Evolutionary conservation across 2,329 filamentous ascomycete species (phyloP).

Genomic region (Emergomyces orientalis): DNA sequence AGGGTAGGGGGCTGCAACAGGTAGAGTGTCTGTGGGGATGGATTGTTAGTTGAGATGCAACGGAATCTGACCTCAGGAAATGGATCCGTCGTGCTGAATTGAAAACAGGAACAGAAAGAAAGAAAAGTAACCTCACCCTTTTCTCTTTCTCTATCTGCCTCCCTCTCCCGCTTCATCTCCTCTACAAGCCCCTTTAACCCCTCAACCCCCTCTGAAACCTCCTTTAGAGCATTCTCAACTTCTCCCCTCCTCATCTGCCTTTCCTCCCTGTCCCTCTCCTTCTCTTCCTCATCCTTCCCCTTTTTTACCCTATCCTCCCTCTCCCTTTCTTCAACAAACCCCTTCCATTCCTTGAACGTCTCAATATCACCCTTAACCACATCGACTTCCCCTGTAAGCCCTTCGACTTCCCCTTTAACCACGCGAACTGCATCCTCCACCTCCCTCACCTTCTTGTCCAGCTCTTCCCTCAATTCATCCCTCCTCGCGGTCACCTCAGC

Average conservation of each 20-base stretch:
- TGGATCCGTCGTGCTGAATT: not conserved
- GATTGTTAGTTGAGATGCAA: not conserved
- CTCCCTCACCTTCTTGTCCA: not conserved
- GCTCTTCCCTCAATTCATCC: not conserved
- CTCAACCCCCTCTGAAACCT: slow-evolving; percentile 2
- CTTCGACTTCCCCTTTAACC: slow-evolving; percentile 6
- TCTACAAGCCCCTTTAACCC: slow-evolving; percentile 9
- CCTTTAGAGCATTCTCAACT: not conserved
- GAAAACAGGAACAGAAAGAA: not conserved
- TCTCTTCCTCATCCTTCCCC: slow-evolving; percentile 1
- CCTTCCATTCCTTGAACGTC: not conserved
- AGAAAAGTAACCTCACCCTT: not conserved
- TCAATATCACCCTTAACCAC: not conserved
- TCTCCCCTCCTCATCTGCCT: not conserved
- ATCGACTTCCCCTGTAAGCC: slow-evolving; percentile 3
- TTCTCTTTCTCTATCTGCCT: slow-evolving; percentile 4
- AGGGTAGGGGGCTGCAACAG: not conserved
- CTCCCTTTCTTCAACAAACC: not conserved
- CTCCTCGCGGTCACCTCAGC: not conserved
- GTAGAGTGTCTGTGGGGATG: not conserved
- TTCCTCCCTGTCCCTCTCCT: slow-evolving; percentile 3
- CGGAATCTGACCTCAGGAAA: not conserved
- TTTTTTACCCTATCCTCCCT: slow-evolving; percentile 2
- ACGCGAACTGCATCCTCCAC: slow-evolving; percentile 3
- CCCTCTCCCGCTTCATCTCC: slow-evolving; percentile 1